These are phyloP conservation scores for Taphrina flavorubra DNA, from an alignment of 1,139 yeast species.

Conservation along the genomic window DNA sequence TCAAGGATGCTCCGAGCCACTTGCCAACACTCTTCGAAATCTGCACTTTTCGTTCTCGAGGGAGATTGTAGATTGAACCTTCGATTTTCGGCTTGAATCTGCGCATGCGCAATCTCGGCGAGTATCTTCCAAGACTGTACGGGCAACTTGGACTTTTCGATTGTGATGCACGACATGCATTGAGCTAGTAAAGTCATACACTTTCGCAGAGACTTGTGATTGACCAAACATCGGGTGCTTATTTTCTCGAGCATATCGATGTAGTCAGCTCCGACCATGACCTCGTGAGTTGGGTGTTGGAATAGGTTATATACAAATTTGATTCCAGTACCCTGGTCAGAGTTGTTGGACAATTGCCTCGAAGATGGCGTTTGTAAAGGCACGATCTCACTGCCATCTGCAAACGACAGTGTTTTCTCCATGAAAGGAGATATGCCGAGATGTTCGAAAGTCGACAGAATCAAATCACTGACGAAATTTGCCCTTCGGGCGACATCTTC, in stretches of 20 bases:
- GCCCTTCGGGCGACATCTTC: not conserved
- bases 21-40: not conserved
- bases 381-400: constrained; percentile 11
- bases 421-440: constrained; percentile 13
- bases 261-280: constrained; percentile 1
- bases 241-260: constrained; percentile 8
- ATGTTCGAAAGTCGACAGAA: constrained; percentile 1
- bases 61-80: constrained; percentile 1
- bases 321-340: constrained; percentile 7
- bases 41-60: not conserved
- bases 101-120: constrained; percentile 1
- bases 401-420: constrained; percentile 18
- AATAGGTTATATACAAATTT: constrained; percentile 9
- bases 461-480: constrained; percentile 14
- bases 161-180: constrained; percentile 3
- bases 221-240: constrained; percentile 4
- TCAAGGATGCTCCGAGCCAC: not conserved
- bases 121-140: constrained; percentile 23
- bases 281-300: not conserved
- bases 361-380: constrained; percentile 11
- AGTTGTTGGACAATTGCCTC: not conserved
- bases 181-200: not conserved
- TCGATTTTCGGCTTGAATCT: not conserved
- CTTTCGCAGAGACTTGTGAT: constrained; percentile 19
- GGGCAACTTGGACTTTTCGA: not conserved